phyloP scores from a whole-genome alignment of 805 yeast species.

The Metschnikowia cubensis region DNA sequence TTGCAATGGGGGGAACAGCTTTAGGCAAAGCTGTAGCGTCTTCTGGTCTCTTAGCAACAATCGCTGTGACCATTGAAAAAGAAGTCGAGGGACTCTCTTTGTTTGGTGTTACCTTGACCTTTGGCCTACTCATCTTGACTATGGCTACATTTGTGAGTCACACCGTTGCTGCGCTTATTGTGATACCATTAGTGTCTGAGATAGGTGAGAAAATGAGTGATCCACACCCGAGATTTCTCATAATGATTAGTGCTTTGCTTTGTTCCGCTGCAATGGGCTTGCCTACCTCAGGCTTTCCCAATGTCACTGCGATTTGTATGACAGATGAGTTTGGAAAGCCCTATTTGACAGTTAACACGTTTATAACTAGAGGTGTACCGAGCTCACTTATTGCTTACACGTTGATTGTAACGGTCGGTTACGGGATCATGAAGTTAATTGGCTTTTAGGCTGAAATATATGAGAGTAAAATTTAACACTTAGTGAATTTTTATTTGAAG shows the following conservation, averaged over 20 bases:
- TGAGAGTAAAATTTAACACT: background rate
- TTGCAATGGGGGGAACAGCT: slow-evolving; percentile 56
- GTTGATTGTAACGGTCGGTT: slow-evolving; percentile 77
- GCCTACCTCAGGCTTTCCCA: slow-evolving; percentile 97
- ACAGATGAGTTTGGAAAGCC: slow-evolving; percentile 90
- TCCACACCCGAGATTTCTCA: slow-evolving; percentile 82
- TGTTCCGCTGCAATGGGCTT: slow-evolving; percentile 97
- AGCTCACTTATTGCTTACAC: slow-evolving; percentile 71
- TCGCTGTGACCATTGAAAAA: slow-evolving; percentile 42
- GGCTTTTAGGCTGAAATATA: slow-evolving; percentile 21
- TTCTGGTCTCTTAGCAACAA: slow-evolving; percentile 45
- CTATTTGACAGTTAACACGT: slow-evolving; percentile 79
- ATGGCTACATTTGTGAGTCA: slow-evolving; percentile 96
- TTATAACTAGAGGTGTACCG: slow-evolving; percentile 89
- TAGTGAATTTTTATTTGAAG: background rate
- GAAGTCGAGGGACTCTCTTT: slow-evolving; percentile 40
- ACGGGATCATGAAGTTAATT: slow-evolving; percentile 53
- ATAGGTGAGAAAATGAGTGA: slow-evolving; percentile 72
- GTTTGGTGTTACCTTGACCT: slow-evolving; percentile 44
- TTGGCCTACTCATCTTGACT: slow-evolving; percentile 71
- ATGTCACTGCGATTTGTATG: slow-evolving; percentile 94
- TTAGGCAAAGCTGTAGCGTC: slow-evolving; percentile 49
- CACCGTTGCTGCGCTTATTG: slow-evolving; percentile 93
- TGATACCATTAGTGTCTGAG: slow-evolving; percentile 85
- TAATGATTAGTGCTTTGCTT: slow-evolving; percentile 59